phyloP scores from a whole-genome alignment of 2,329 filamentous ascomycete genomes.

The Zalaria obscura region DNA sequence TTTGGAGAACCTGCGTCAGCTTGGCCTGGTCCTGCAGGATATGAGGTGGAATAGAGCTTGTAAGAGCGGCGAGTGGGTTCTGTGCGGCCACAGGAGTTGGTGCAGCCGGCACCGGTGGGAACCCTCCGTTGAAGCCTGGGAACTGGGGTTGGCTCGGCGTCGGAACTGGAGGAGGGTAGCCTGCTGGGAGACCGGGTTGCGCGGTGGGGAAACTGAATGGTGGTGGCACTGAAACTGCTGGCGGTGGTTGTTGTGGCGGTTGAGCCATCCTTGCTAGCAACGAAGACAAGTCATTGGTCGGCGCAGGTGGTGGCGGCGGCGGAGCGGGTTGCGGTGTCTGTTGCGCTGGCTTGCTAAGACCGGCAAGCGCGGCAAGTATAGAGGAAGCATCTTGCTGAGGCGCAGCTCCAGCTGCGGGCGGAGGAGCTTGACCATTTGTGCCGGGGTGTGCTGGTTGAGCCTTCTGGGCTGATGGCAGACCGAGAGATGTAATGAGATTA shows the following conservation, averaged over 20 bases:
- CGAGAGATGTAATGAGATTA: constrained; percentile 11
- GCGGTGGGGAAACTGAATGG: neutral
- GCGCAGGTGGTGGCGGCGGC: neutral
- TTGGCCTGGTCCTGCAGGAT: constrained; percentile 27
- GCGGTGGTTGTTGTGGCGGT: constrained; percentile 9
- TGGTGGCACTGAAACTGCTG: constrained; percentile 7
- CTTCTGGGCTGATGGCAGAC: constrained; percentile 1
- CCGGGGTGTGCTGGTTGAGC: neutral
- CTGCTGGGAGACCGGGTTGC: neutral
- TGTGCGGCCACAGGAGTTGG: neutral
- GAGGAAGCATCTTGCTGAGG: constrained; percentile 16
- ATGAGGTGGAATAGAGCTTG: constrained; percentile 19
- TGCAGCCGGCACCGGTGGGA: neutral
- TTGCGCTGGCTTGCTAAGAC: constrained; percentile 10
- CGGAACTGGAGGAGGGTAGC: neutral
- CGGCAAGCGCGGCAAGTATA: constrained; percentile 20
- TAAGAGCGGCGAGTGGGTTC: constrained; percentile 3
- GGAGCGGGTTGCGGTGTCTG: constrained; percentile 2
- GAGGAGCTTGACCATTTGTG: constrained; percentile 4
- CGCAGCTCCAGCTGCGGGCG: constrained; percentile 8
- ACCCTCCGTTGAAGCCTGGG: neutral
- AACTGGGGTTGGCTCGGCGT: constrained; percentile 1
- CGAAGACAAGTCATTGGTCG: constrained; percentile 4
- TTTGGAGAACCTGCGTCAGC: constrained; percentile 55
- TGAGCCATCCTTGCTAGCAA: constrained; percentile 5